Conservation (phyloP, 768 basidiomycete genomes). For the Leccinum obscurum region DNA sequence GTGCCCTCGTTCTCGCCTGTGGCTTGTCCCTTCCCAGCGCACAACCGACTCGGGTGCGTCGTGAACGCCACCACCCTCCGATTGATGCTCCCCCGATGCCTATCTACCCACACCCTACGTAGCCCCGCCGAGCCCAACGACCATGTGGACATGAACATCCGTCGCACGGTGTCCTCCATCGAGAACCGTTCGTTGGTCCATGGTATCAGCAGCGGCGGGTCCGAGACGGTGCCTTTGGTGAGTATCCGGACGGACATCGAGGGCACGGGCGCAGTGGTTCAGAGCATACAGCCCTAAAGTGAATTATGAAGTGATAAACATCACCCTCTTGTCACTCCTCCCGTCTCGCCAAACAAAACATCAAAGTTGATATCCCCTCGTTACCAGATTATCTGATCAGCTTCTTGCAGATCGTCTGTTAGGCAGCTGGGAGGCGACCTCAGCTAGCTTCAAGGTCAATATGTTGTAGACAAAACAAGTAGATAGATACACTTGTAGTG, state of each 20-base stretch:
- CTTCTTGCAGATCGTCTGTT: no score
- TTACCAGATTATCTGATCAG: no score
- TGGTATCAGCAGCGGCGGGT: not conserved
- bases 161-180: constrained; percentile 1
- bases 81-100: constrained; percentile 15
- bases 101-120: constrained; percentile 28
- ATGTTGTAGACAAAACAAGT: no score
- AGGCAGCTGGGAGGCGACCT: no score
- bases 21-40: not conserved
- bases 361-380: no score
- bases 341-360: no score
- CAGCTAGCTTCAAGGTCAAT: no score
- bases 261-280: constrained; percentile 24
- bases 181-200: not conserved
- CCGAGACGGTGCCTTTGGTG: constrained; percentile 13
- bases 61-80: constrained; percentile 28
- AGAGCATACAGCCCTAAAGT: no score
- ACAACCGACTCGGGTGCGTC: constrained; percentile 12
- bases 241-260: constrained; percentile 42
- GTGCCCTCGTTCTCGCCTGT: not conserved
- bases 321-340: no score
- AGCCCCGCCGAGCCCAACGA: constrained; percentile 21
- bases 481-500: no score
- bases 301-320: no score
- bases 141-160: constrained; percentile 17